Percentiles rank a stretch among this genome's conserved stretches.
Conservation (phyloP, 306 rosid genomes). For the Vigna radiata region DNA sequence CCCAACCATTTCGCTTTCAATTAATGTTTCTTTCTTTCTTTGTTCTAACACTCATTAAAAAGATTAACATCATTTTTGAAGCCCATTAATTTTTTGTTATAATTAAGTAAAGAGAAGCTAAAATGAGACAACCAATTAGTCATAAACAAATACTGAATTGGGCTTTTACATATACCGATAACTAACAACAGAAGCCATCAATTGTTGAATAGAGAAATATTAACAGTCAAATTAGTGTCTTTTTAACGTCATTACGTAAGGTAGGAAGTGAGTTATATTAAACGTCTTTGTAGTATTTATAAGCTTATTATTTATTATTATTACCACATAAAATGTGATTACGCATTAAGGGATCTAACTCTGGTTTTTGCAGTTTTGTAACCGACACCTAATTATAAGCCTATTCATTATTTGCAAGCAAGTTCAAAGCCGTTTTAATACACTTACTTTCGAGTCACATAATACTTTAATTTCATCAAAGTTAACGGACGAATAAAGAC, state of each 20-base stretch:
- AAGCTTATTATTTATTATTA: background rate
- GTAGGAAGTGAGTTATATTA: background rate
- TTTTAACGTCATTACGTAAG: background rate
- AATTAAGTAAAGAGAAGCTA: slow-evolving; percentile 2
- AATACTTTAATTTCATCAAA: slow-evolving; percentile 34
- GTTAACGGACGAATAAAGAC: slow-evolving; percentile 35
- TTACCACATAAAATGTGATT: background rate
- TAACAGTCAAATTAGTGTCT: background rate
- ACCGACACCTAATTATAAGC: slow-evolving; percentile 35
- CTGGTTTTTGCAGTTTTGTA: background rate
- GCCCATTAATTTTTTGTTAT: background rate
- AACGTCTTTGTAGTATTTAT: background rate
- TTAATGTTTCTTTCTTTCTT: background rate
- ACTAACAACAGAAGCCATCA: slow-evolving; percentile 10
- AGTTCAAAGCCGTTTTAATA: slow-evolving; percentile 17
- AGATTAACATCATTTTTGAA: background rate
- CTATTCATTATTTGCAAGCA: slow-evolving; percentile 28
- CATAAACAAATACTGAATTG: background rate
- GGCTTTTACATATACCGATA: background rate
- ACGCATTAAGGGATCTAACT: background rate
- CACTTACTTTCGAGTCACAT: slow-evolving; percentile 26
- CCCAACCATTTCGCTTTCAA: slow-evolving; percentile 33
- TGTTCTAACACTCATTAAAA: background rate
- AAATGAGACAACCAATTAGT: background rate
- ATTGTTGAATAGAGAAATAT: slow-evolving; percentile 1